phyloP scores from a whole-genome alignment of 2,329 filamentous ascomycete genomes.

The Colletotrichum sp. region DNA sequence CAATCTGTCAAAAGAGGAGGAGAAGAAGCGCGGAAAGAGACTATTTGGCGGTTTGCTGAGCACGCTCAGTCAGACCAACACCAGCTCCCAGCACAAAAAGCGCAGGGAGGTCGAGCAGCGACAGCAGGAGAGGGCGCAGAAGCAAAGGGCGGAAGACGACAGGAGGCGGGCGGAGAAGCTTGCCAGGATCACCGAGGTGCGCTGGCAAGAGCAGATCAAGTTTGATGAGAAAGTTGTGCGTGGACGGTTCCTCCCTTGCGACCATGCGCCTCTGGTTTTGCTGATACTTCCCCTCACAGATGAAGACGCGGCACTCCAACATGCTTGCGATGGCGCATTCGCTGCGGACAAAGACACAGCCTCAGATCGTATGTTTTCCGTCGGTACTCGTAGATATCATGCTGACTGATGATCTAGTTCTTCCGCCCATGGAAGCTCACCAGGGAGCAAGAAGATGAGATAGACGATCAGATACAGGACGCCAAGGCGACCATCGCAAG shows the following conservation, averaged over 20 bases:
- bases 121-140: constrained; percentile 76
- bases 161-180: constrained; percentile 69
- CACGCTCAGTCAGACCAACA: constrained; percentile 76
- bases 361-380: constrained; percentile 70
- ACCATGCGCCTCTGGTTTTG: constrained; percentile 5
- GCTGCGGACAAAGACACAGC: constrained; percentile 73
- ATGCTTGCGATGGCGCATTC: constrained; percentile 75
- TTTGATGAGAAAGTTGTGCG: constrained; percentile 81
- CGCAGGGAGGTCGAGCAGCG: constrained; percentile 82
- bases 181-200: constrained; percentile 63
- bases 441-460: constrained; percentile 69
- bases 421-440: constrained; percentile 85
- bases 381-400: not conserved
- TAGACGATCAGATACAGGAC: constrained; percentile 73
- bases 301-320: constrained; percentile 76
- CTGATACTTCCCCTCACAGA: constrained; percentile 52
- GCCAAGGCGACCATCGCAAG: constrained; percentile 66
- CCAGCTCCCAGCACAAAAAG: constrained; percentile 67
- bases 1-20: constrained; percentile 55
- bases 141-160: constrained; percentile 74
- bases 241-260: constrained; percentile 23
- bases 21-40: constrained; percentile 83
- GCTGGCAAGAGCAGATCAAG: constrained; percentile 72
- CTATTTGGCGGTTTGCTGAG: constrained; percentile 84
- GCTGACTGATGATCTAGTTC: constrained; percentile 60